Base-by-base conservation (phyloP, 83 land plant species). In the Larix sibirica region DNA sequence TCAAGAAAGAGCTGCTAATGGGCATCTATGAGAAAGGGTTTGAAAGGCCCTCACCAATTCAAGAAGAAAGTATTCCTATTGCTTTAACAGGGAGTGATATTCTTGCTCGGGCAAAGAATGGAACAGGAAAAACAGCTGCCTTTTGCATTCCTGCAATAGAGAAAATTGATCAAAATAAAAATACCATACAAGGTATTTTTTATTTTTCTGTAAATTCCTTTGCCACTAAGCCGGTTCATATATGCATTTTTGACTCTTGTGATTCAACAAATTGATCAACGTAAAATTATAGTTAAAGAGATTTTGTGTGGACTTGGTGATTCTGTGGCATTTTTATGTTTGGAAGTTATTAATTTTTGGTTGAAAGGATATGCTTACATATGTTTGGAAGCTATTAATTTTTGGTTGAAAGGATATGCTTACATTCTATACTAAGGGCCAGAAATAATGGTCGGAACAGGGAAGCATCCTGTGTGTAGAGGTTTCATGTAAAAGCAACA, bases 21-120 rank as follows among this genome's bases (percentile, higher is more conserved):
- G 99, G 99, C 4, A 97, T 97, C 69, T 97, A 92, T 88, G 99
- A 97, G 87, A 97, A 97, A 87, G 99, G 99, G 5, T 97, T 97
- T 89, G 99, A 97, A 83, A 90, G 92, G 84, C 99, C 99, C 20
- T 97, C 99, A 10, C 99, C 99, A 5, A 94, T 97, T 71, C 99
- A 97, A 81, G 99, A 97, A 89, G 99, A 97, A 87, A 97, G 99
- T 82, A 97, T 97, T 65, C 99, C 99, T 3, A 97, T 97, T 84
- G 99, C 95, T 77, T 85, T 97, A 81, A 97, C 99, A 70, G 99
- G 99, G 6, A 94, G 98, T 86, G 96, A 97, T 81, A 97, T 97
- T 84, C 89, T 97, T 70, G 99, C 99, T 26, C 88, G 99, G 77
- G 98, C 96, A 47, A 95, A 95, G 78, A 95, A 95, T 86, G 98